Percentiles rank a stretch among this genome's conserved stretches.
These are phyloP conservation scores for Elaeis oleifera DNA, from an alignment of 202 grass and related monocot species.

Conservation along the genomic window DNA sequence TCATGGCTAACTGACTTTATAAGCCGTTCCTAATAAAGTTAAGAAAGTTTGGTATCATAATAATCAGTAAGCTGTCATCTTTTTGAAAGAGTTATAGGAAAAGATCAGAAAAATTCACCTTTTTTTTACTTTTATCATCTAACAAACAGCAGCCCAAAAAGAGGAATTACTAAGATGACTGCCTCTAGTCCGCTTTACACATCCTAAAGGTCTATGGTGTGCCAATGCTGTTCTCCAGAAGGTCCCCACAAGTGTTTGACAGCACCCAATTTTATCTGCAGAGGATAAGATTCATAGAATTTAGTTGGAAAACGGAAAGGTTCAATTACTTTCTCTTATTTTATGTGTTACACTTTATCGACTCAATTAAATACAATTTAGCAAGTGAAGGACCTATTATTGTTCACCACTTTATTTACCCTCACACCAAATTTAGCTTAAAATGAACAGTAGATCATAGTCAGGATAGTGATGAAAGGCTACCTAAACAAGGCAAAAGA, in stretches of 20 bases:
- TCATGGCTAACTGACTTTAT: no score
- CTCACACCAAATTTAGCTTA: no score
- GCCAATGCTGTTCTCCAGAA: constrained; percentile 9
- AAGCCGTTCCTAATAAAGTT: background rate
- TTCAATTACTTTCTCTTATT: no score
- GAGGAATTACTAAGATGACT: constrained; percentile 7
- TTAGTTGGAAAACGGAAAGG: background rate
- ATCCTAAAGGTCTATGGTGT: no score
- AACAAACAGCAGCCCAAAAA: constrained; percentile 18
- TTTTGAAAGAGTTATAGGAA: constrained; percentile 3
- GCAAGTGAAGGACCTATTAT: no score
- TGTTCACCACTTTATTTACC: no score
- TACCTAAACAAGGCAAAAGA: constrained; percentile 8
- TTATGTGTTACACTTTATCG: no score
- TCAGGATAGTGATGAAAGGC: constrained; percentile 22
- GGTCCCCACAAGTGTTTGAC: background rate
- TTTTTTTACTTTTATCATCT: constrained; percentile 12
- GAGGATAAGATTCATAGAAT: constrained; percentile 21
- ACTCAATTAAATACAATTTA: no score
- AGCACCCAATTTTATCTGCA: constrained; percentile 8
- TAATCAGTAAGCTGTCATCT: background rate
- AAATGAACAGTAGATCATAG: constrained; percentile 1
- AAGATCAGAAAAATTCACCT: background rate
- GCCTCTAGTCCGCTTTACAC: constrained; percentile 12
- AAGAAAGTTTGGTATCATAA: no score